A percentile compares a stretch with the other conserved stretches of the same genome.
Conservation (phyloP, 2,329 filamentous ascomycete species). For the Tolypocladium tropicale region DNA sequence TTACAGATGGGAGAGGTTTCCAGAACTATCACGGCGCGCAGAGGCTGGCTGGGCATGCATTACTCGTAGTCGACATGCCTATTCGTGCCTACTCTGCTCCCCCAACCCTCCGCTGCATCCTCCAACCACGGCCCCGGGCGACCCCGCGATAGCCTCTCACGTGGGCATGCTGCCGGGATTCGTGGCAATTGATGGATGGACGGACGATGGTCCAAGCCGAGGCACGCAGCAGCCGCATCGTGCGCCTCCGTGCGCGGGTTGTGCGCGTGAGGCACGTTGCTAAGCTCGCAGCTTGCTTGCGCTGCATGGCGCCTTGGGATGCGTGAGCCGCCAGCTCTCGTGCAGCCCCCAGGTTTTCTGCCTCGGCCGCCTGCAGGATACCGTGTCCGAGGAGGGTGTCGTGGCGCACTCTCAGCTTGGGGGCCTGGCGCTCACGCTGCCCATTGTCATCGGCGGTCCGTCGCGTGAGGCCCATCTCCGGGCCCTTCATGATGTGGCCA, state of each 20-base stretch:
- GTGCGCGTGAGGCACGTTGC: not conserved
- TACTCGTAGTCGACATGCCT: not conserved
- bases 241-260: not conserved
- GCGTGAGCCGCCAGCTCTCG: too few species aligned
- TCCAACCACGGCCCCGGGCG: conserved; percentile 4
- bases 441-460: not conserved
- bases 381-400: not conserved
- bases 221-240: not conserved
- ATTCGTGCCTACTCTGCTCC: not conserved
- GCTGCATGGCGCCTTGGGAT: too few species aligned
- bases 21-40: not conserved
- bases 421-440: not conserved
- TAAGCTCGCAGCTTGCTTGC: too few species aligned
- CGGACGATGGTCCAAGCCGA: not conserved
- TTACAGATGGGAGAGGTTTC: not conserved
- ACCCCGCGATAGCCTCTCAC: conserved; percentile 8
- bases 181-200: conserved; percentile 8
- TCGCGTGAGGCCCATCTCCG: too few species aligned
- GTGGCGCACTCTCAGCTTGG: not conserved
- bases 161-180: conserved; percentile 5
- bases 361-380: not conserved
- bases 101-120: not conserved
- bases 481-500: too few species aligned
- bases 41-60: too few species aligned
- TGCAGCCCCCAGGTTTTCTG: not conserved